Percentiles rank a stretch among this genome's conserved stretches.
Evolutionary conservation across 73 alveolate species (phyloP).

Genomic region (Tetrahymena thermophila): DNA sequence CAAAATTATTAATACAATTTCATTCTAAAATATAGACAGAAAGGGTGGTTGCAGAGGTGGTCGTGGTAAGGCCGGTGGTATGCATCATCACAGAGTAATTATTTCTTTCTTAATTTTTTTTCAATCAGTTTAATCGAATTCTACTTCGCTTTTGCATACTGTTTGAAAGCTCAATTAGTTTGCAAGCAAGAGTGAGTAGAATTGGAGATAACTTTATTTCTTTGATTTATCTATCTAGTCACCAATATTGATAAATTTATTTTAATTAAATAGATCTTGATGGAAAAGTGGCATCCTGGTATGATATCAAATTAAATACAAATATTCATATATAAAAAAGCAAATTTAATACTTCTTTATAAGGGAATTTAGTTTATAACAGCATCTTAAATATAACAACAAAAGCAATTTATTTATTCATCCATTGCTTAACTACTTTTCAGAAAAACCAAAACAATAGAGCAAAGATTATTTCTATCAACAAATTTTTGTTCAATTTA

Average conservation of each 20-base stretch:
- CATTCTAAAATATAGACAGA: background rate
- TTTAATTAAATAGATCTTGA: background rate
- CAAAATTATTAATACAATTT: background rate
- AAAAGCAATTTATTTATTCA: background rate
- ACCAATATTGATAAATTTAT: background rate
- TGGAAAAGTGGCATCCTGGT: constrained; percentile 5
- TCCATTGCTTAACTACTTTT: too few relatives aligned
- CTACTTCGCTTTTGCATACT: background rate
- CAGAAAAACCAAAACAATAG: too few relatives aligned
- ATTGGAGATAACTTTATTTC: background rate
- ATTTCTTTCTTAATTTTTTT: constrained; percentile 2
- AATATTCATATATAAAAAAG: background rate
- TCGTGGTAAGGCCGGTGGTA: constrained; percentile 98
- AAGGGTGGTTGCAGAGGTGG: constrained; percentile 70
- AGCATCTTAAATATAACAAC: background rate
- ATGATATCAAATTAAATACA: background rate
- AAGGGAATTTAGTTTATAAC: background rate
- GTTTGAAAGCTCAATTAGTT: background rate
- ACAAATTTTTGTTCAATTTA: too few relatives aligned
- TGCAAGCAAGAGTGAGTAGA: too few relatives aligned
- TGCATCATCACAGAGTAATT: constrained; percentile 95
- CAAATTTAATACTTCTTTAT: background rate
- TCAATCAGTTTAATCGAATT: background rate
- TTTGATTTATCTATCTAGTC: background rate
- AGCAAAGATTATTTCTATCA: too few relatives aligned